Base-by-base conservation (phyloP, 176 grass and related monocot species). In the Rhipidocladum racemiflorum region DNA sequence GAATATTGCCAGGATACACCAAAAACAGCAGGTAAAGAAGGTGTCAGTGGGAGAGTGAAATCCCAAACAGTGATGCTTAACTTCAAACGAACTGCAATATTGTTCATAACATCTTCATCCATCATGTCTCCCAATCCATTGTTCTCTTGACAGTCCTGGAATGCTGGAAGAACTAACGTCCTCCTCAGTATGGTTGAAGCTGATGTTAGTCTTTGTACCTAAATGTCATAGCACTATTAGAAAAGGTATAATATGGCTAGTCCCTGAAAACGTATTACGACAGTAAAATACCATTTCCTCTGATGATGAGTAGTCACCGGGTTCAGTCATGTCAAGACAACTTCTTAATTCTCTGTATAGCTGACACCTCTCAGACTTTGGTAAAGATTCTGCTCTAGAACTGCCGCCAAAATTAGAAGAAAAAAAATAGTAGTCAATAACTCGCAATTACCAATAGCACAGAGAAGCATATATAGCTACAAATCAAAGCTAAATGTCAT, bases 11-110 rank as follows among this genome's bases (percentile, higher is more conserved):
- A 95, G 92, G 96, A 98, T 98, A 98, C 96, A 72, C 96, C 96
- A 93, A 98, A 92, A 79, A 98, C 90, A 90, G 96, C 96, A 86
- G 96, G 96, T 84, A 98, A 86, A 34, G 92, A 98, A 73, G 96
- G 92, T 68, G 96, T 95, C 83, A 91, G 61, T 72, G 92, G 92
- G 61, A 98, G 92, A 85, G 96, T 91, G 76, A 98, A 98, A 87
- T 98, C 89, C 96, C 96, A 98, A 86, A 98, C 92, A 71, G 92
- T 98, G 64, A 95, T 61, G 65, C 81, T 93, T 81, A 98, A 80
- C 72, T 91, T 91, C 80, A 98, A 78, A 78, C 76, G 87, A 86
- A 98, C 75, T 88, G 92, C 91, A 84, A 87, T 80, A 84, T 89
- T 93, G 85, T 88, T 89, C 61, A 91, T 81, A 81, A 65, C 71